Conservation (phyloP, 1,284 basidiomycete species). For the Volvariella volvacea region DNA sequence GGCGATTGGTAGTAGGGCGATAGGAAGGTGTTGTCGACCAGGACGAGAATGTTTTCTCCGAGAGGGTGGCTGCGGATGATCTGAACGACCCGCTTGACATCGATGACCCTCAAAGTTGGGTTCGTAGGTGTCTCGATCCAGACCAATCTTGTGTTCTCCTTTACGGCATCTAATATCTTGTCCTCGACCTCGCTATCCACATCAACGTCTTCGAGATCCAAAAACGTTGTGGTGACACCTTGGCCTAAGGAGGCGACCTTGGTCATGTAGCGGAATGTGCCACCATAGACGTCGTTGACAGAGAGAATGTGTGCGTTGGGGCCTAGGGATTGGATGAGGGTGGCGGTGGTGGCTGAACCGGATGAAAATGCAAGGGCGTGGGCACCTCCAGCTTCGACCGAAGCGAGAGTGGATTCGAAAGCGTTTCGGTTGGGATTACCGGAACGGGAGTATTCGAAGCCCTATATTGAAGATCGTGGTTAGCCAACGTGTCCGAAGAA, state of each 20-base stretch:
- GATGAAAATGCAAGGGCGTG: slow-evolving; percentile 79
- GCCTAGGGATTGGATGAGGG: slow-evolving; percentile 73
- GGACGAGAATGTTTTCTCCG: slow-evolving; percentile 54
- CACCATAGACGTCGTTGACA: slow-evolving; percentile 91
- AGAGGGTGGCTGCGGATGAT: slow-evolving; percentile 51
- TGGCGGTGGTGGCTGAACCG: slow-evolving; percentile 84
- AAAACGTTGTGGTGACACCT: slow-evolving; percentile 72
- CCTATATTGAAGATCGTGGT: slow-evolving; percentile 28
- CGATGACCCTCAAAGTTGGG: slow-evolving; percentile 85
- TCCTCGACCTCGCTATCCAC: slow-evolving; percentile 32
- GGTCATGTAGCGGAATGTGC: slow-evolving; percentile 84
- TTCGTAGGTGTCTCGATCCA: slow-evolving; percentile 98
- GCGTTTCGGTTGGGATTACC: slow-evolving; percentile 86
- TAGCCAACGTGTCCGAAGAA: no score
- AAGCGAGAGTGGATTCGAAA: slow-evolving; percentile 69
- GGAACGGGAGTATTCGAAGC: slow-evolving; percentile 88
- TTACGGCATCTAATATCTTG: slow-evolving; percentile 57
- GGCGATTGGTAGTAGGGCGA: slow-evolving; percentile 92
- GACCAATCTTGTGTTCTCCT: slow-evolving; percentile 82
- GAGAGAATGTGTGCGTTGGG: slow-evolving; percentile 77
- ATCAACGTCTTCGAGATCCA: slow-evolving; percentile 74
- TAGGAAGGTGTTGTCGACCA: slow-evolving; percentile 91
- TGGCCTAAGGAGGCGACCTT: slow-evolving; percentile 71
- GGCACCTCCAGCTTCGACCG: slow-evolving; percentile 69
- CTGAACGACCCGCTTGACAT: slow-evolving; percentile 60